phyloP scores from a whole-genome alignment of 257 asterid genomes.

The Ilex asprella region DNA sequence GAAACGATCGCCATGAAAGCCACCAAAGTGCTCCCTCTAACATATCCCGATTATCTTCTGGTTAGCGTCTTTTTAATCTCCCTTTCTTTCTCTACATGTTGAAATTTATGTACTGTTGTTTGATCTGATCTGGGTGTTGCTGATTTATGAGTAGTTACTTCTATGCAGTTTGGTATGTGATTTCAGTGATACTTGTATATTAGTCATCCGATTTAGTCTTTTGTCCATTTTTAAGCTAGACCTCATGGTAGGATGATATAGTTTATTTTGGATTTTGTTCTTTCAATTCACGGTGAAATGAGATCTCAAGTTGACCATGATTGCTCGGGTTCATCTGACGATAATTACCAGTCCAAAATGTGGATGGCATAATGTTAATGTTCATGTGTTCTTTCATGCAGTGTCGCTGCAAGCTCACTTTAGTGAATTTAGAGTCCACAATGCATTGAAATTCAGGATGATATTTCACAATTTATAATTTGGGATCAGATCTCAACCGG shows the following conservation, averaged over 20 bases:
- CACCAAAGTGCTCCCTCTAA: constrained; percentile 54
- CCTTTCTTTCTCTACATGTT: neutral
- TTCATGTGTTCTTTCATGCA: neutral
- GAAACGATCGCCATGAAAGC: constrained; percentile 58
- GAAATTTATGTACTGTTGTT: neutral
- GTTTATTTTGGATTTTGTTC: constrained; percentile 3
- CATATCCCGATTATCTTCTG: constrained; percentile 78
- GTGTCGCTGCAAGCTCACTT: neutral
- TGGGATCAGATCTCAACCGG: neutral
- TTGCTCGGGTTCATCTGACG: constrained; percentile 21
- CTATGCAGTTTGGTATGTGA: constrained; percentile 7
- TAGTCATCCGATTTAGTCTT: neutral
- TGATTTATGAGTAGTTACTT: constrained; percentile 9
- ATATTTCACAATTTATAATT: no score
- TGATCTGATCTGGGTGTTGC: constrained; percentile 46
- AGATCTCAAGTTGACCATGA: constrained; percentile 26
- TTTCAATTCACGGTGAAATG: constrained; percentile 15
- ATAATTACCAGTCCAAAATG: neutral
- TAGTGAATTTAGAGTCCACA: neutral
- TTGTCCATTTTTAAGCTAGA: constrained; percentile 15
- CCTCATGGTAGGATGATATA: constrained; percentile 15
- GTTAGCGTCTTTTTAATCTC: constrained; percentile 30
- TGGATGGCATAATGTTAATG: constrained; percentile 8
- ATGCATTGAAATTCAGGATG: no score
- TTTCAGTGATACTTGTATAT: constrained; percentile 8